phyloP scores from a whole-genome alignment of 306 rosid species.

The Astragalus glycyphyllos region DNA sequence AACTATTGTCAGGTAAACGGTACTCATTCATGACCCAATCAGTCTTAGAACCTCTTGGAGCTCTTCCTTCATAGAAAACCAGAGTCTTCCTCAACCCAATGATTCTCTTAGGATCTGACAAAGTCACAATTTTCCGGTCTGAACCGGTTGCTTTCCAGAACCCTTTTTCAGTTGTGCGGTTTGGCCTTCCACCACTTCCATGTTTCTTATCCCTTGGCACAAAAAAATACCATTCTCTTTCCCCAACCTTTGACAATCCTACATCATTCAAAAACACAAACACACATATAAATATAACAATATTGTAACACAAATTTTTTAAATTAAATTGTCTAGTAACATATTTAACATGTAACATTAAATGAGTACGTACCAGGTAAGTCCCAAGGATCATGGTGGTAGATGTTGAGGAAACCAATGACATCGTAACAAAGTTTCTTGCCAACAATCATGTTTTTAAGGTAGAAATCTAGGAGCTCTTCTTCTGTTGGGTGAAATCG shows the following conservation, averaged over 20 bases:
- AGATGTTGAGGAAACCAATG: constrained; percentile 82
- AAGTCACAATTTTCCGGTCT: constrained; percentile 72
- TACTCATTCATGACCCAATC: constrained; percentile 99
- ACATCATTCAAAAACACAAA: not conserved
- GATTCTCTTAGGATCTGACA: constrained; percentile 70
- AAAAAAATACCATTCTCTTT: constrained; percentile 97
- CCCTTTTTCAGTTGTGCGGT: constrained; percentile 88
- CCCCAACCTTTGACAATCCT: constrained; percentile 84
- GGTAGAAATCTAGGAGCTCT: constrained; percentile 88
- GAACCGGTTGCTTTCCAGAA: constrained; percentile 99
- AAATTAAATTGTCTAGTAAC: not conserved
- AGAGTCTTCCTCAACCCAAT: constrained; percentile 89
- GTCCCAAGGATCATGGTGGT: constrained; percentile 84
- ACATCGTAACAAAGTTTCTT: constrained; percentile 67
- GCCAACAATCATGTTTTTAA: constrained; percentile 72
- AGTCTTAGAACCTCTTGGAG: constrained; percentile 84
- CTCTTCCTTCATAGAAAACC: constrained; percentile 89
- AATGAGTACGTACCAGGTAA: constrained; percentile 69
- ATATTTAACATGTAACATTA: not conserved
- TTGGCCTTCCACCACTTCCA: constrained; percentile 90
- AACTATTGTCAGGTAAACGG: constrained; percentile 77
- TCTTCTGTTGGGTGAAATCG: constrained; percentile 96
- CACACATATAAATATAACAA: not conserved
- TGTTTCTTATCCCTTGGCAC: constrained; percentile 97
- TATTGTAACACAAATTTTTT: not conserved